phyloP scores from a whole-genome alignment of 345 rosid genomes.

The Hypericum perforatum region DNA sequence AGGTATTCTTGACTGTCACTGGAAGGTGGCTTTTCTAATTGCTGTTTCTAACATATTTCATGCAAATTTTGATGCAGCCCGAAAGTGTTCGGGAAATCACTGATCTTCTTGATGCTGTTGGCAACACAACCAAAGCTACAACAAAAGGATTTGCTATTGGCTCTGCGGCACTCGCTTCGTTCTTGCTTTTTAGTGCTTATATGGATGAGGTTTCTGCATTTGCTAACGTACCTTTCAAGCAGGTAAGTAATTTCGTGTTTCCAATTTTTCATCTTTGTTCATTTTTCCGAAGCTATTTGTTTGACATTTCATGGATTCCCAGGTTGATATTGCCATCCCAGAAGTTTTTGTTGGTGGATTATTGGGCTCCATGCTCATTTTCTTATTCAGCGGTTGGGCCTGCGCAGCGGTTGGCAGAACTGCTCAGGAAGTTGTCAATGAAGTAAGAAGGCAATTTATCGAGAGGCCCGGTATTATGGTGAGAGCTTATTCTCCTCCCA shows the following conservation, averaged over 20 bases:
- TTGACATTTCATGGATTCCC: constrained; percentile 12
- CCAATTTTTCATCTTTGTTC: constrained; percentile 2
- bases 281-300: constrained; percentile 2
- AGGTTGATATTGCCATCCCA: constrained; percentile 98
- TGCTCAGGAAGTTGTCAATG: constrained; percentile 99
- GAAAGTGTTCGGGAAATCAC: constrained; percentile 97
- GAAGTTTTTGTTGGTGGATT: constrained; percentile 94
- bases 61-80: constrained; percentile 36
- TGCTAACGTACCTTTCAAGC: constrained; percentile 63
- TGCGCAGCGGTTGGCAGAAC: constrained; percentile 96
- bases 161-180: constrained; percentile 98
- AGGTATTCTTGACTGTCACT: constrained; percentile 36
- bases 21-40: not conserved
- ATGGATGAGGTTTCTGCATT: constrained; percentile 97
- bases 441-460: constrained; percentile 95
- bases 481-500: constrained; percentile 12
- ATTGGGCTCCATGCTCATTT: constrained; percentile 95
- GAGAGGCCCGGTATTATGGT: constrained; percentile 99
- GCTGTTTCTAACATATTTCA: not conserved
- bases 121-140: constrained; percentile 97
- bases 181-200: constrained; percentile 96
- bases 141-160: constrained; percentile 99
- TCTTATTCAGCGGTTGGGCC: constrained; percentile 91
- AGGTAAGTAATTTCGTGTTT: constrained; percentile 32
- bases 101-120: constrained; percentile 99